Base-by-base conservation (phyloP, 2,329 filamentous ascomycete species). In the Cladosporium austrohemisphaericum region DNA sequence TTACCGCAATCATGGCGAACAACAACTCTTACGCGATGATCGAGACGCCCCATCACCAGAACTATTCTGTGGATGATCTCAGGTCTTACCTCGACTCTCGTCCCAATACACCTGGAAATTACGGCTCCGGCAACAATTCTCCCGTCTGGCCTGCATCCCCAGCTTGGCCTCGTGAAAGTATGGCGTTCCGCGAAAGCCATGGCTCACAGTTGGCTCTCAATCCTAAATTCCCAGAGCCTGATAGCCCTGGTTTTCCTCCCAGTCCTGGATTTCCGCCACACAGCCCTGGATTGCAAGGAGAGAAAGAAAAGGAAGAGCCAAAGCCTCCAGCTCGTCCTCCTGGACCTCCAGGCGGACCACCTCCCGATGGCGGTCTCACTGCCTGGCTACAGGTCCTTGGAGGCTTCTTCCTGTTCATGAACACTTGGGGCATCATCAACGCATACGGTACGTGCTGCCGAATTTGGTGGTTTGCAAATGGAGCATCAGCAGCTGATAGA, bases 371-470 rank as follows among this genome's bases (percentile, higher is more conserved):
- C 11, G 73, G 73, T 0, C 51, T 70, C 2, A 63, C 57, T 48
- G 73, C 72, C 1, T 76, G 73, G 73, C 59, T 76, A 10, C 72
- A 75, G 46, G 72, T 76, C 1, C 46, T 74, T 0, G 73, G 72
- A 1, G 63, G 65, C 1, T 75, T 73, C 55, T 72, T 74, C 41
- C 53, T 76, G 2, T 69, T 76, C 56, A 73, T 75, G 55, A 76
- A 75, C 57, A 67, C 66, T 4, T 76, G 73, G 74, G 76, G 76
- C 8, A 60, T 77, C 10, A 70, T 77, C 48, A 76, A 76, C 47
- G 73, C 69, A 4, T 80, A 76, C 62, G 76, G 76, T 41, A 36
- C 13, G 44, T 19, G 13, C n/a, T 18, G 3, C 19, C 11, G 6
- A 26, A 6, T 6, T 26, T 6, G 11, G 25, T 6, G 6, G 6